These are phyloP conservation scores for Hymenotorrendiella dingleyae DNA, from an alignment of 2,329 filamentous ascomycete genomes.

Conservation along the genomic window DNA sequence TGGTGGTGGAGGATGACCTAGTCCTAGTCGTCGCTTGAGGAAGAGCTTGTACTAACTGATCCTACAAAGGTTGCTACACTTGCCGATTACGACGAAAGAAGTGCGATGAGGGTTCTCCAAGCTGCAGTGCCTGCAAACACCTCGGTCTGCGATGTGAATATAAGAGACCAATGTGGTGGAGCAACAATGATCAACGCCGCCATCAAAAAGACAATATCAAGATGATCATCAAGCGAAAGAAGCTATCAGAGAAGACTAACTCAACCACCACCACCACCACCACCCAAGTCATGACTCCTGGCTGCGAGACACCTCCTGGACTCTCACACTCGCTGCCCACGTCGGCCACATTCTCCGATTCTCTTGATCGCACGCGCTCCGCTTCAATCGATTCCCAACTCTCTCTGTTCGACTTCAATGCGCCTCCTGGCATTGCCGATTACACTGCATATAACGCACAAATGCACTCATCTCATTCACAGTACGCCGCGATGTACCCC, in stretches of 20 bases:
- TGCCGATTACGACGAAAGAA: conserved; percentile 63
- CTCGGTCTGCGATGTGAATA: conserved; percentile 90
- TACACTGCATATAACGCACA: conserved; percentile 58
- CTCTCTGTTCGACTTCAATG: conserved; percentile 68
- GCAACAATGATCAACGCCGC: conserved; percentile 79
- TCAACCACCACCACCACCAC: conserved; percentile 41
- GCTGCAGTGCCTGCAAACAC: conserved; percentile 58
- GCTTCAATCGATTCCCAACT: conserved; percentile 77
- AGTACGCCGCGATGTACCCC: conserved; percentile 39
- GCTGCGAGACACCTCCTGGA: conserved; percentile 63
- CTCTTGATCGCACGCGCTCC: conserved; percentile 65
- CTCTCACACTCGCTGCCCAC: conserved; percentile 78
- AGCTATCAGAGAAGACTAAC: conserved; percentile 78
- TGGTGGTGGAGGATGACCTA: conserved; percentile 20
- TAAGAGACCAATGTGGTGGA: conserved; percentile 96
- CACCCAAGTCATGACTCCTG: conserved; percentile 40
- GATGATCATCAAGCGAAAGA: conserved; percentile 94
- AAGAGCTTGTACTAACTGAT: conserved; percentile 44
- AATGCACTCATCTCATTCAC: conserved; percentile 47
- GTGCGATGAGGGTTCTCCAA: conserved; percentile 59
- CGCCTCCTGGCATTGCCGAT: conserved; percentile 45
- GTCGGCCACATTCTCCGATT: conserved; percentile 73
- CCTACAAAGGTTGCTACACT: conserved; percentile 55
- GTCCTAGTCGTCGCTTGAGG: conserved; percentile 27
- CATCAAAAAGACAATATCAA: conserved; percentile 94